phyloP scores from a whole-genome alignment of 176 grass and related monocot genomes.

The Aegilops bicornis region DNA sequence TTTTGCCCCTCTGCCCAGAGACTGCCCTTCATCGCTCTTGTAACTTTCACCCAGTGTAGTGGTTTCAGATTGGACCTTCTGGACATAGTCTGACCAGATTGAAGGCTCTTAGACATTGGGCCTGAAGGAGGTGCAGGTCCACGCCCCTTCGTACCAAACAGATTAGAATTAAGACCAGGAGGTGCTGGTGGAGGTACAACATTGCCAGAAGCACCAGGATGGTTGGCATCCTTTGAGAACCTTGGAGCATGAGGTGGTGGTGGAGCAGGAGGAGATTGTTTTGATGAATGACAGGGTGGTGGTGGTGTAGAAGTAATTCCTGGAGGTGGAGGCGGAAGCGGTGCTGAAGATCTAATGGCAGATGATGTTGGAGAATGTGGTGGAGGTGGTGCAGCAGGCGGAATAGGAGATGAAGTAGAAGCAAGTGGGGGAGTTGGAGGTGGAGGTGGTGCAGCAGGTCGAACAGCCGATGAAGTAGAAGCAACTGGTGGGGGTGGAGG shows the following conservation, averaged over 20 bases:
- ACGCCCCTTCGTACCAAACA: constrained; percentile 31
- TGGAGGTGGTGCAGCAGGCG: constrained; percentile 41
- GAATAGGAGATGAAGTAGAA: constrained; percentile 33
- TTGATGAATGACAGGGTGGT: constrained; percentile 38
- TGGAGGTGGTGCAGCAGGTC: constrained; percentile 38
- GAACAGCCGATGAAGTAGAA: constrained; percentile 23
- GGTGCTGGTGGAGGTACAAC: constrained; percentile 52
- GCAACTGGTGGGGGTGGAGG: constrained; percentile 33
- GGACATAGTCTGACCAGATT: constrained; percentile 48
- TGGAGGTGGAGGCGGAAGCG: constrained; percentile 31
- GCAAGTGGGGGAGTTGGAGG: constrained; percentile 38
- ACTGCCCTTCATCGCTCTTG: constrained; percentile 97
- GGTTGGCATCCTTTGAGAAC: constrained; percentile 34
- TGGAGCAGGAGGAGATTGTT: constrained; percentile 42
- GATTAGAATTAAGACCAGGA: constrained; percentile 46
- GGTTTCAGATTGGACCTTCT: constrained; percentile 94
- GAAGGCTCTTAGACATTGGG: constrained; percentile 55
- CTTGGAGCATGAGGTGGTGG: constrained; percentile 30
- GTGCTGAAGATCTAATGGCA: constrained; percentile 20
- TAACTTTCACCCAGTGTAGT: constrained; percentile 99
- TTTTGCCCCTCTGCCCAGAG: constrained; percentile 89
- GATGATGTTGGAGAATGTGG: constrained; percentile 33
- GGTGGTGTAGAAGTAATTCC: constrained; percentile 24
- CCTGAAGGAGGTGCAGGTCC: constrained; percentile 58
- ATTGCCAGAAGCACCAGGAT: constrained; percentile 35